Percentiles rank a stretch among this genome's conserved stretches.
phyloP scores from a whole-genome alignment of 2,329 filamentous ascomycete species.

The Cordyceps cateniannulata region DNA sequence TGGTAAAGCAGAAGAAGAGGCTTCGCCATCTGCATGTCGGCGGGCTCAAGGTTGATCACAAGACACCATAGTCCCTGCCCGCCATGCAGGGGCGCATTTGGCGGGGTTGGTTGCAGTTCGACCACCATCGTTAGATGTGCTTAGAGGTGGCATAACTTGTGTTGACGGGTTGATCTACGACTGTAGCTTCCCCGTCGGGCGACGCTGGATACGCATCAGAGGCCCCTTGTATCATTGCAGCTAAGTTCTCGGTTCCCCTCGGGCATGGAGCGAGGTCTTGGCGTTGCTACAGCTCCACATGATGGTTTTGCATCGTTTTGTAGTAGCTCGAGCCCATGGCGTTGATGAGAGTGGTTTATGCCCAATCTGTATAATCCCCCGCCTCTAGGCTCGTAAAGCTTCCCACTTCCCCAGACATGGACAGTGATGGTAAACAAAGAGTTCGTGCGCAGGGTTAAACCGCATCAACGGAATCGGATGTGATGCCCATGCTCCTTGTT shows the following conservation, averaged over 20 bases:
- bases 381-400: neutral
- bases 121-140: neutral
- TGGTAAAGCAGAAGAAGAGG: neutral
- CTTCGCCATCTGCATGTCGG: neutral
- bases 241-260: neutral
- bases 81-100: neutral
- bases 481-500: neutral
- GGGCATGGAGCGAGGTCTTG: neutral
- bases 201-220: neutral
- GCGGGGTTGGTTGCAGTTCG: neutral
- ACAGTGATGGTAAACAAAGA: neutral
- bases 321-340: neutral
- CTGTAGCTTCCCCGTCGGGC: neutral
- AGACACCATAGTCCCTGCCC: neutral
- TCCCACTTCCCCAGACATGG: constrained; percentile 7
- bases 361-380: constrained; percentile 5
- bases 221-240: neutral
- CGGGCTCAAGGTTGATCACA: neutral
- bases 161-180: neutral
- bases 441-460: too few relatives aligned
- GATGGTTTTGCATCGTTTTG: neutral
- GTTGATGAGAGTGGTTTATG: neutral
- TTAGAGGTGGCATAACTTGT: neutral
- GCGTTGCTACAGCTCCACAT: neutral
- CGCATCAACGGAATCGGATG: neutral